These are phyloP conservation scores for Xylaria sp. DNA, from an alignment of 2,329 filamentous ascomycete species.

Conservation along the genomic window DNA sequence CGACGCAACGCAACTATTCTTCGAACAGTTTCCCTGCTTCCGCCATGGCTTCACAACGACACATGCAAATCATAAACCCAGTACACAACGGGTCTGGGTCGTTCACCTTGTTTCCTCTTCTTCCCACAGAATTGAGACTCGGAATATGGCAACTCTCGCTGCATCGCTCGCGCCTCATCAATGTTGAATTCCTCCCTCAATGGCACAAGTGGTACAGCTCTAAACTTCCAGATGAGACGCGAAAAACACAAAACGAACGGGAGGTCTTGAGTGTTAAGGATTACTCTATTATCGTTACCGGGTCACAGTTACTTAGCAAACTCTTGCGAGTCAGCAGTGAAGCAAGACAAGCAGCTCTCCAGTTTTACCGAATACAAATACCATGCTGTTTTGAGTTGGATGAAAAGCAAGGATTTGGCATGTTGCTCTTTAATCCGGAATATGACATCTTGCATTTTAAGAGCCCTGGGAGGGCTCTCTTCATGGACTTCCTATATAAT, in stretches of 20 bases:
- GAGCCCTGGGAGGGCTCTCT: not conserved
- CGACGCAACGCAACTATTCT: not conserved
- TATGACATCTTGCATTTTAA: conserved; percentile 25
- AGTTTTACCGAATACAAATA: conserved; percentile 20
- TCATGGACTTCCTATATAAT: conserved; percentile 15
- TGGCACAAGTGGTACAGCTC: too few species aligned
- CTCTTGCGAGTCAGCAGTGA: conserved; percentile 25
- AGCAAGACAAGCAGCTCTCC: conserved; percentile 18
- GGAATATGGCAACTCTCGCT: conserved; percentile 31
- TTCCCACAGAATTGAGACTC: conserved; percentile 26
- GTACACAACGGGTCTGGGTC: not conserved
- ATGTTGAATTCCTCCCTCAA: conserved; percentile 2
- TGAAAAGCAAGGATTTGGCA: not conserved
- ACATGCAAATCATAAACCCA: conserved; percentile 31
- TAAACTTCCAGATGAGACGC: not conserved
- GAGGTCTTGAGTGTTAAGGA: not conserved
- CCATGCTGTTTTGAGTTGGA: conserved; percentile 3
- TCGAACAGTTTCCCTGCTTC: not conserved
- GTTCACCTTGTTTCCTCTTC: conserved; percentile 18
- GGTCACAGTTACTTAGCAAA: conserved; percentile 24
- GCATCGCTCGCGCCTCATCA: conserved; percentile 17
- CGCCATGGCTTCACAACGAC: conserved; percentile 13
- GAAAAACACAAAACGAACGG: not conserved
- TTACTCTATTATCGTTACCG: not conserved
- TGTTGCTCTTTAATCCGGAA: conserved; percentile 29